phyloP scores from a whole-genome alignment of 116 monocot species.

The Phalaenopsis hybrid region DNA sequence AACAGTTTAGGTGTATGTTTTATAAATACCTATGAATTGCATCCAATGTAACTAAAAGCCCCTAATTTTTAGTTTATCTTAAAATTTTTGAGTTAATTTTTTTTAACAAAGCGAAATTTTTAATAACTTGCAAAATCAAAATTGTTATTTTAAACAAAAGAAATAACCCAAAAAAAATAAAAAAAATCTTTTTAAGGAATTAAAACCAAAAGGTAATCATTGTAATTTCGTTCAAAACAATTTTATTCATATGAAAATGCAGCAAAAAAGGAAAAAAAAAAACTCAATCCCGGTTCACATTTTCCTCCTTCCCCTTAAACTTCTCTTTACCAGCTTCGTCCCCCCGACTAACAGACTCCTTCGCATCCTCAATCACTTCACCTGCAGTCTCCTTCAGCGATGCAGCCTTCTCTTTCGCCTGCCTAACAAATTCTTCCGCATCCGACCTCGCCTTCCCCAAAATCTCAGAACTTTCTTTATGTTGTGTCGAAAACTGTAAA shows the following conservation, averaged over 20 bases:
- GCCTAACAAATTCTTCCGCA: slow-evolving; percentile 40
- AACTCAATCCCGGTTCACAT: slow-evolving; percentile 19
- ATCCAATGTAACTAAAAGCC: too few relatives aligned
- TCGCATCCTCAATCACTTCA: slow-evolving; percentile 24
- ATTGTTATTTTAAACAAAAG: too few relatives aligned
- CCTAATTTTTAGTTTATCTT: too few relatives aligned
- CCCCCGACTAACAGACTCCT: slow-evolving; percentile 26
- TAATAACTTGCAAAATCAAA: too few relatives aligned
- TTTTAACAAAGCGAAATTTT: too few relatives aligned
- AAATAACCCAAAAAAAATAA: too few relatives aligned
- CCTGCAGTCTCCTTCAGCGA: slow-evolving; percentile 7
- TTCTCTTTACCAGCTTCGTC: slow-evolving; percentile 16
- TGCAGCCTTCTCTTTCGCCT: slow-evolving; percentile 38
- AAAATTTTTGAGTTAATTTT: too few relatives aligned
- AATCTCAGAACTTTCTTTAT: slow-evolving; percentile 8
- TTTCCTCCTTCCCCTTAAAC: slow-evolving; percentile 30
- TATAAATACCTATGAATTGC: too few relatives aligned
- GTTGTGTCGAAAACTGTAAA: background rate
- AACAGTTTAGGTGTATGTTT: too few relatives aligned
- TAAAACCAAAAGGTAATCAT: too few relatives aligned
- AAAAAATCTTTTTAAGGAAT: too few relatives aligned
- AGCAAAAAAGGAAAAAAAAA: background rate
- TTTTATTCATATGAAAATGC: background rate
- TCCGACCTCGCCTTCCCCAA: slow-evolving; percentile 41
- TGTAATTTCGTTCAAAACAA: too few relatives aligned